Percentiles rank a stretch among this genome's conserved stretches.
phyloP scores from a whole-genome alignment of 2,329 filamentous ascomycete species.

The Bimuria novae-zelandiae region DNA sequence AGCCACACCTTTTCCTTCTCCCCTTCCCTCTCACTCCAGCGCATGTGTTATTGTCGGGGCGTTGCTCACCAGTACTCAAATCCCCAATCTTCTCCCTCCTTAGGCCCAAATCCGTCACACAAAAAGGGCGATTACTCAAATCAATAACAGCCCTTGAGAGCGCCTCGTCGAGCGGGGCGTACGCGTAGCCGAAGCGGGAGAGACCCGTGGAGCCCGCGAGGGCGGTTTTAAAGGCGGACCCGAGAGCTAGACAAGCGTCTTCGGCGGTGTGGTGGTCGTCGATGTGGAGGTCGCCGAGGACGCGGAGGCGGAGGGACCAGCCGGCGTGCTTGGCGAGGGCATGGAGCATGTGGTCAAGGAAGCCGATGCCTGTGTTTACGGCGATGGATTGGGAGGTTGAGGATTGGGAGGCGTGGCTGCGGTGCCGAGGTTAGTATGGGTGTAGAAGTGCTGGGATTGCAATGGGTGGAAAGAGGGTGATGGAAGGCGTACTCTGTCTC shows the following conservation, averaged over 20 bases:
- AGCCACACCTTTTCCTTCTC: background rate
- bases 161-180: conserved; percentile 93
- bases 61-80: conserved; percentile 60
- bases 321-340: conserved; percentile 94
- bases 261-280: conserved; percentile 99
- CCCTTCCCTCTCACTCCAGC: background rate
- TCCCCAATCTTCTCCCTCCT: conserved; percentile 92
- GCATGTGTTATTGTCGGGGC: background rate
- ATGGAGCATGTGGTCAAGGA: conserved; percentile 98
- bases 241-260: conserved; percentile 91
- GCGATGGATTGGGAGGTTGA: conserved; percentile 84
- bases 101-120: conserved; percentile 81
- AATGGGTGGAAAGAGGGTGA: background rate
- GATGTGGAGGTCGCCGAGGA: conserved; percentile 90
- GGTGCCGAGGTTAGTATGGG: too few species aligned
- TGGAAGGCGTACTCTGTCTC: conserved; percentile 47
- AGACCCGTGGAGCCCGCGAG: conserved; percentile 80
- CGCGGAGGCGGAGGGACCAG: conserved; percentile 84
- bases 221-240: conserved; percentile 79
- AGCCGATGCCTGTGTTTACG: conserved; percentile 92
- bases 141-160: conserved; percentile 93
- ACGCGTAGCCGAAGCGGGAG: conserved; percentile 87
- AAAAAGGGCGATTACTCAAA: conserved; percentile 87
- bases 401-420: conserved; percentile 78
- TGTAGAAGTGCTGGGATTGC: too few species aligned